phyloP scores from a whole-genome alignment of 345 rosid genomes.

The thale cress (Arabidopsis thaliana) region TAIR10.1 NC_003075.7:9932001-9932500 shows the following conservation, averaged over 20 bases:
- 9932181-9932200: neutral
- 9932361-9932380: neutral
- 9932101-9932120: no score
- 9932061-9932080: no score
- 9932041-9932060: no score
- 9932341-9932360: neutral
- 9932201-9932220: slow-evolving; percentile 13
- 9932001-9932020: no score
- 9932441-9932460: no score
- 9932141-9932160: no score
- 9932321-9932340: slow-evolving; percentile 14
- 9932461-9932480: neutral
- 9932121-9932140: no score
- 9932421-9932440: neutral
- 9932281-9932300: neutral
- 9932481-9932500: neutral
- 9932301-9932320: slow-evolving; percentile 5
- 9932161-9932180: no score
- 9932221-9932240: slow-evolving; percentile 19
- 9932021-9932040: no score
- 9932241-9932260: neutral
- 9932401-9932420: neutral
- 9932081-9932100: no score
- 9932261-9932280: slow-evolving; percentile 29
- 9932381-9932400: neutral